Evolutionary conservation across 805 yeast species (phyloP).

Genomic region (Yarrowia sp.): DNA sequence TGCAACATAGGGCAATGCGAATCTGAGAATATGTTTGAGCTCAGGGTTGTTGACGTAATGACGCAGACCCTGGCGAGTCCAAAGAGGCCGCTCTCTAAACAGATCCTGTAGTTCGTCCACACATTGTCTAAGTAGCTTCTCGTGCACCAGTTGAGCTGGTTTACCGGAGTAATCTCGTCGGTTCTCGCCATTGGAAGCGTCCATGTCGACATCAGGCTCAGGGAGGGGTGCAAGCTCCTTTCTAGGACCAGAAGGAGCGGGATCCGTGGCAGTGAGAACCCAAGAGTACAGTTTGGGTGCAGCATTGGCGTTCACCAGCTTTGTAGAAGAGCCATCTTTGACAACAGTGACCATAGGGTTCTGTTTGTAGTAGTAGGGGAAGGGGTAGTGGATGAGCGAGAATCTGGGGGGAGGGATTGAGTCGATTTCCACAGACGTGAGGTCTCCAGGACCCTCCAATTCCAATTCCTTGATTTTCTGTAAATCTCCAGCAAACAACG

Average conservation of each 20-base stretch:
- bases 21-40: conserved; percentile 60
- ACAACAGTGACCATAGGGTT: conserved; percentile 65
- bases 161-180: conserved; percentile 21
- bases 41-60: conserved; percentile 43
- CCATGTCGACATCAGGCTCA: conserved; percentile 7
- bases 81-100: conserved; percentile 77
- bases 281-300: conserved; percentile 49
- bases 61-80: conserved; percentile 76
- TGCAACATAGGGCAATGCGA: conserved; percentile 83
- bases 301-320: conserved; percentile 48
- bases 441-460: conserved; percentile 44
- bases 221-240: conserved; percentile 46
- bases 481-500: conserved; percentile 56
- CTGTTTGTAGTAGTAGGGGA: conserved; percentile 75
- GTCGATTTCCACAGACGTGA: conserved; percentile 54
- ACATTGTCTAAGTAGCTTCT: conserved; percentile 51
- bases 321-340: conserved; percentile 52
- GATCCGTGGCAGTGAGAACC: conserved; percentile 50
- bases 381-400: conserved; percentile 77
- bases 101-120: conserved; percentile 52
- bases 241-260: conserved; percentile 48
- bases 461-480: conserved; percentile 53
- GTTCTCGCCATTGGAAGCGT: conserved; percentile 8
- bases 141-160: conserved; percentile 50
- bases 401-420: conserved; percentile 88